phyloP scores from a whole-genome alignment of 108 stramenopile genomes.

The Skeletonema marinoi region DNA sequence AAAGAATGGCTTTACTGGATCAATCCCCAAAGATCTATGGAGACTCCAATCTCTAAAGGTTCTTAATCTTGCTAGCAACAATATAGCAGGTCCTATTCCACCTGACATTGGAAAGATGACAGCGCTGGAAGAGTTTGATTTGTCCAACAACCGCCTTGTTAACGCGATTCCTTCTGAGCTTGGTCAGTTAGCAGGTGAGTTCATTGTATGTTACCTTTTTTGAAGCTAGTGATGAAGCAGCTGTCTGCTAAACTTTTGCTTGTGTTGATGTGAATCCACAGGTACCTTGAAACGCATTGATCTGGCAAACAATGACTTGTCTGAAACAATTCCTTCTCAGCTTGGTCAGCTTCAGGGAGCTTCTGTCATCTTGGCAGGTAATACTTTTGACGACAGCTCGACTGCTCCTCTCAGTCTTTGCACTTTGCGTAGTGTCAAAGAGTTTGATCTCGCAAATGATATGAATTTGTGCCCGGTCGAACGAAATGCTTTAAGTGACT shows the following conservation, averaged over 20 bases:
- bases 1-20: constrained; percentile 11
- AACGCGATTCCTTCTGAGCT: too few species aligned
- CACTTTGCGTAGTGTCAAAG: background rate
- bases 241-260: too few species aligned
- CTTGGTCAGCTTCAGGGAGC: background rate
- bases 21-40: constrained; percentile 8
- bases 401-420: constrained; percentile 2
- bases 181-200: too few species aligned
- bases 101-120: background rate
- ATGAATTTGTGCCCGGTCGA: background rate
- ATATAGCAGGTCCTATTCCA: background rate
- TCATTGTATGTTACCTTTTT: too few species aligned
- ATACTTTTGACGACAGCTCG: background rate
- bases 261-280: background rate
- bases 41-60: background rate
- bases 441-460: background rate
- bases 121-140: background rate
- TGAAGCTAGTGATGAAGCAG: too few species aligned
- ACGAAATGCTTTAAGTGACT: background rate
- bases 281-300: background rate
- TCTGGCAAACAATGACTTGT: background rate
- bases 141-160: background rate
- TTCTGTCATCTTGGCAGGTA: background rate
- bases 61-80: background rate
- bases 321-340: background rate